These are phyloP conservation scores for Verticillium alfalfae DNA, from an alignment of 2,329 filamentous ascomycete genomes.

Conservation along the genomic window DNA sequence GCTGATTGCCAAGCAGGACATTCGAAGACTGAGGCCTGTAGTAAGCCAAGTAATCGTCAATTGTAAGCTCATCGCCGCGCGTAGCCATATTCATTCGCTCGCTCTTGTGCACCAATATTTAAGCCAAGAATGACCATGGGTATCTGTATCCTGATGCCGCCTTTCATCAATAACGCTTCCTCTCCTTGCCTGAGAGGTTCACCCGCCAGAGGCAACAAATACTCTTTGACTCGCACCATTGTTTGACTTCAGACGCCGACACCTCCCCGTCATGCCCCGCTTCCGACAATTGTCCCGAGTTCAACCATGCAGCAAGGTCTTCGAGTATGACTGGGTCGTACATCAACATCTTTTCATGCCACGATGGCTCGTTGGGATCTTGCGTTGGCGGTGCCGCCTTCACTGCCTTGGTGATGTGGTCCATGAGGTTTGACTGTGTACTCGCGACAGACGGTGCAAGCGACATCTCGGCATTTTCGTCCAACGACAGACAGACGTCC, in stretches of 20 bases:
- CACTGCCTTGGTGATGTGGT: conserved; percentile 50
- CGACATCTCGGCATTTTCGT: conserved; percentile 39
- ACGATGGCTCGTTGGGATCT: conserved; percentile 54
- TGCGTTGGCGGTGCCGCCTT: conserved; percentile 41
- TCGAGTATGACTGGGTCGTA: conserved; percentile 89
- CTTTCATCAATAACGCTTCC: conserved; percentile 34
- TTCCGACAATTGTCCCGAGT: conserved; percentile 59
- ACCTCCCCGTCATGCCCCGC: conserved; percentile 64
- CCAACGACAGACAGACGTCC: conserved; percentile 36
- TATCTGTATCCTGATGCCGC: background rate
- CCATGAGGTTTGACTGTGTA: conserved; percentile 38
- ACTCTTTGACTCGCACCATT: conserved; percentile 84
- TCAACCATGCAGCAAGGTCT: conserved; percentile 79
- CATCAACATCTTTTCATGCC: conserved; percentile 89
- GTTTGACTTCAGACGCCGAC: conserved; percentile 62
- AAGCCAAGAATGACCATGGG: background rate
- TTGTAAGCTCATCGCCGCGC: background rate
- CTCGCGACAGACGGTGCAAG: conserved; percentile 27
- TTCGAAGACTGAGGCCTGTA: background rate
- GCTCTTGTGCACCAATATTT: background rate
- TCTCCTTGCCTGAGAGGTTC: conserved; percentile 43
- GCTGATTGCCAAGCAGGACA: background rate
- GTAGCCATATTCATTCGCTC: background rate
- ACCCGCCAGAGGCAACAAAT: conserved; percentile 76
- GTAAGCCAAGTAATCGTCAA: background rate